Conservation (phyloP, 148 eudicot genomes). For the Rhododendron vialii region DNA sequence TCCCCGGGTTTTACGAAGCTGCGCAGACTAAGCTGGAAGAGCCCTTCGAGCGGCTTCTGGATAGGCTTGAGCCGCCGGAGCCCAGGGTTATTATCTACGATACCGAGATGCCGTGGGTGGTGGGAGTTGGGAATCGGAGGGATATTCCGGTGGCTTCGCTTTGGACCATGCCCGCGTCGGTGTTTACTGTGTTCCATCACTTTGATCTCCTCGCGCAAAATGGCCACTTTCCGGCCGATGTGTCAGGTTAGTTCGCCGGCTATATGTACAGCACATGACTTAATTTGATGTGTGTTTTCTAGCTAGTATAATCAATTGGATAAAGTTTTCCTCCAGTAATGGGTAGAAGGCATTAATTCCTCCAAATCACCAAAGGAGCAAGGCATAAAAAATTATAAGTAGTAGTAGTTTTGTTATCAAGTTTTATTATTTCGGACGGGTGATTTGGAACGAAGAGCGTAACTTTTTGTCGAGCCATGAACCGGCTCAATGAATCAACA, state of each 20-base stretch:
- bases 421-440: no score
- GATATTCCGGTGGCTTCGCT: slow-evolving; percentile 51
- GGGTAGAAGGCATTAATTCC: no score
- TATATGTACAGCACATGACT: background rate
- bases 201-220: slow-evolving; percentile 31
- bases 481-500: no score
- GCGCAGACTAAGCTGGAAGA: slow-evolving; percentile 32
- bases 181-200: slow-evolving; percentile 30
- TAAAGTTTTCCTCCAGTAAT: background rate
- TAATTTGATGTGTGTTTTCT: no score
- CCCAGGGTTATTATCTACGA: slow-evolving; percentile 38
- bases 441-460: no score
- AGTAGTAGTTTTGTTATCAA: no score
- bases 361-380: no score
- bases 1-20: slow-evolving; percentile 32
- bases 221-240: slow-evolving; percentile 35
- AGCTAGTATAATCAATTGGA: background rate
- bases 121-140: slow-evolving; percentile 30
- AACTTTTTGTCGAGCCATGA: no score
- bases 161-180: slow-evolving; percentile 38
- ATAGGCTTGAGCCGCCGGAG: slow-evolving; percentile 29
- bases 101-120: slow-evolving; percentile 39
- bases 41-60: slow-evolving; percentile 50
- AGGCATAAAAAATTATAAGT: no score
- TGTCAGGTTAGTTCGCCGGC: slow-evolving; percentile 26